A percentile compares a stretch with the other conserved stretches of the same genome.
These are phyloP conservation scores for Polyporus arcularius DNA, from an alignment of 768 basidiomycete species.

Conservation along the genomic window DNA sequence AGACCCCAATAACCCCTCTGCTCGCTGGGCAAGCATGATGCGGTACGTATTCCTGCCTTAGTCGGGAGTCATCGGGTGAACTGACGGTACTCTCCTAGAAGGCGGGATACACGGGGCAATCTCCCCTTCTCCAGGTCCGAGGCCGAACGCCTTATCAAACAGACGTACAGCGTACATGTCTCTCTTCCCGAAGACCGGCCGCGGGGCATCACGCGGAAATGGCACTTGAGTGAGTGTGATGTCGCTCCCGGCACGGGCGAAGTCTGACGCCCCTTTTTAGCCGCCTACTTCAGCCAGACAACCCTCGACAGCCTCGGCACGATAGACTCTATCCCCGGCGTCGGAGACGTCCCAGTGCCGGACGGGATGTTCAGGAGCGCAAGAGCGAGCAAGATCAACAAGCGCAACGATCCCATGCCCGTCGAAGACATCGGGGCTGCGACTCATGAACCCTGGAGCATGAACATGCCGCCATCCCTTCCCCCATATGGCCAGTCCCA, in stretches of 20 bases:
- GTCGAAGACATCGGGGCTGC: constrained; percentile 25
- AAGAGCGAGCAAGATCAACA: constrained; percentile 56
- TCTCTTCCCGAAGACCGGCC: constrained; percentile 45
- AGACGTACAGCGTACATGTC: constrained; percentile 55
- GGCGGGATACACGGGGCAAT: constrained; percentile 43
- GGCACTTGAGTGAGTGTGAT: constrained; percentile 50
- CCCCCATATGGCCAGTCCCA: constrained; percentile 8
- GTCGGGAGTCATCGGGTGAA: constrained; percentile 4
- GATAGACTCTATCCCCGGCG: constrained; percentile 66
- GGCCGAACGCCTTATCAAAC: constrained; percentile 50
- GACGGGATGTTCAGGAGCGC: constrained; percentile 82
- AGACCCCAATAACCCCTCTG: constrained; percentile 48
- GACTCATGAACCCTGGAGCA: constrained; percentile 26
- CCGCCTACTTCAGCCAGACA: constrained; percentile 84
- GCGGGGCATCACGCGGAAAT: constrained; percentile 46
- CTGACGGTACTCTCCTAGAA: constrained; percentile 27
- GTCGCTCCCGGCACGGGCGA: not conserved
- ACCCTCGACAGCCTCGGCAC: constrained; percentile 70
- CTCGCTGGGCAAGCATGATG: constrained; percentile 61
- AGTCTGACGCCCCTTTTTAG: constrained; percentile 38
- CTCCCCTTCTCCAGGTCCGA: constrained; percentile 29
- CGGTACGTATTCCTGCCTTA: constrained; percentile 20
- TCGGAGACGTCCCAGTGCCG: constrained; percentile 68
- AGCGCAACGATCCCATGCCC: constrained; percentile 27
- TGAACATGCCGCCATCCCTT: constrained; percentile 13